A percentile compares a stretch with the other conserved stretches of the same genome.
phyloP scores from a whole-genome alignment of 129 eudicot genomes.

The Oenanthe sinensis region DNA sequence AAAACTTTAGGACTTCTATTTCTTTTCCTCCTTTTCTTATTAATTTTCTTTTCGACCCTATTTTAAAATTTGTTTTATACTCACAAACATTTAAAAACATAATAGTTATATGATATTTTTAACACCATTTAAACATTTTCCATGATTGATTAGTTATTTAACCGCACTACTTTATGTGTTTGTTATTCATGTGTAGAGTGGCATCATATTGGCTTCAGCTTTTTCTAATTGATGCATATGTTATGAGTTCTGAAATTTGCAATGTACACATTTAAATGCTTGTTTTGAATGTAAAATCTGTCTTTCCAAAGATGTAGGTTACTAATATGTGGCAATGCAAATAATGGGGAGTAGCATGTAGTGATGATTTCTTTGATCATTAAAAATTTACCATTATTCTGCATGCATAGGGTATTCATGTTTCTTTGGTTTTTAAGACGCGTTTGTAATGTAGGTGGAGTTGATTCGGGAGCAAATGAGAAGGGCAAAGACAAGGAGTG shows the following conservation, averaged over 20 bases:
- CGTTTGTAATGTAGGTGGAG: conserved; percentile 36
- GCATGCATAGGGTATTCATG: not conserved
- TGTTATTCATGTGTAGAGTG: not conserved
- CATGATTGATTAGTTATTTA: not conserved
- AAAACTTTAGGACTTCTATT: not conserved
- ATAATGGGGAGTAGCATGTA: not conserved
- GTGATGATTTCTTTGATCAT: not conserved
- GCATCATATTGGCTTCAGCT: not conserved
- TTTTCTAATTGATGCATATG: not conserved
- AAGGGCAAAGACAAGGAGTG: conserved; percentile 45
- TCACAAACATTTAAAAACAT: not conserved
- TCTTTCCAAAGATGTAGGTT: not conserved
- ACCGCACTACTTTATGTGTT: not conserved
- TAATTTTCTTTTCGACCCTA: not conserved
- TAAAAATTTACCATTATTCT: not conserved
- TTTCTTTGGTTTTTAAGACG: not conserved
- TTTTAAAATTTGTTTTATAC: too few relatives aligned
- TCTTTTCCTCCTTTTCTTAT: not conserved
- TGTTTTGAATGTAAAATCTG: not conserved
- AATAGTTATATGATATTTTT: too few relatives aligned
- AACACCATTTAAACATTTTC: too few relatives aligned
- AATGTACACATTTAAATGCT: too few relatives aligned
- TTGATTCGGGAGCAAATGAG: conserved; percentile 47
- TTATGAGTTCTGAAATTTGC: too few relatives aligned
- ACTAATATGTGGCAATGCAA: not conserved